Base-by-base conservation (phyloP, 495 filamentous ascomycete genomes). In the Aspergillus ellipticus region DNA sequence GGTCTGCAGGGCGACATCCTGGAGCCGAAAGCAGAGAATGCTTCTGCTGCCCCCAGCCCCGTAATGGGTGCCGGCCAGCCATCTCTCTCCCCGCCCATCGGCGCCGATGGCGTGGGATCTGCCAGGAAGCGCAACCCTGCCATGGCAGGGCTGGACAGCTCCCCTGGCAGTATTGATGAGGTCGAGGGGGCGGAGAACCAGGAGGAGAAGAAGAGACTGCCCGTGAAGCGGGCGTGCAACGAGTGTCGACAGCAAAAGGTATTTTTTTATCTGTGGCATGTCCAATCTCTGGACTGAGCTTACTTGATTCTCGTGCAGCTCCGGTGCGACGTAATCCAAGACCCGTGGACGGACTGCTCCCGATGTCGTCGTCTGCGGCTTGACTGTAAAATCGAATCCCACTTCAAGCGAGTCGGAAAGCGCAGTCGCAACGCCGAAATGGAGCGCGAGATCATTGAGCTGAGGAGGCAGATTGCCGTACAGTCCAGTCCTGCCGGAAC, bases 191-290 rank as follows among this genome's bases (percentile, higher is more conserved):
- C 62, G 31, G 78, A 84, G 16, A 71, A 70, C 20, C 78, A 79
- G 19, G 80, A 80, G 56, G 82, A 88, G 62, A 82, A 81, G 72
- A 83, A 82, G 66, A 77, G 85, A 56, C 83, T 85, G 53, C 88
- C 88, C 11, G 86, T 91, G 43, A 96, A 95, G 72, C 83, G 90
- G 55, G 92, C 92, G 15, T 96, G 92, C 69, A 96, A 97, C 73
- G 90, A 97, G 68, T 97, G 92, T 70, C 83, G 91, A 37, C 92
- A 97, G 71, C 92, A 96, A 72, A 96, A 97, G 81, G 90, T 92
- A 63, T n/a, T n/a, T n/a, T n/a, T n/a, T n/a, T n/a, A n/a, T n/a
- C n/a, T 29, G 21, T 28, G 13, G 10, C 16, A 3, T n/a, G 22
- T 16, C 13, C n/a, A n/a, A 26, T 17, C 21, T 49, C 56, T 54